A percentile compares a stretch with the other conserved stretches of the same genome.
Evolutionary conservation across 2,329 filamentous ascomycete genomes (phyloP).

Genomic region (Kalaharituber pfeilii): DNA sequence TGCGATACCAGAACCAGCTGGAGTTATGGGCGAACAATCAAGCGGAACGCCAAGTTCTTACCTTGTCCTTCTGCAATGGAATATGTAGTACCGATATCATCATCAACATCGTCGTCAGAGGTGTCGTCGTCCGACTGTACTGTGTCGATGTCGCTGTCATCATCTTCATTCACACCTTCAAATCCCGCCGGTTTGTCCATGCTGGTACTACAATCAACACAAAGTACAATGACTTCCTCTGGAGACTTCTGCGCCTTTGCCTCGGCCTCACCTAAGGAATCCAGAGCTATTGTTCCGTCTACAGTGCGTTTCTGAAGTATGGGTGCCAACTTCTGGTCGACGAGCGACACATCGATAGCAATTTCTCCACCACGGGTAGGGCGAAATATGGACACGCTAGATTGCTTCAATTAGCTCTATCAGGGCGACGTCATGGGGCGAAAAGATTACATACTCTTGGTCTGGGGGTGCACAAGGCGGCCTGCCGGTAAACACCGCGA

Average conservation of each 20-base stretch:
- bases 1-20: background rate
- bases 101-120: background rate
- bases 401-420: background rate
- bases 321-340: slow-evolving; percentile 26
- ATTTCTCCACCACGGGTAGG: slow-evolving; percentile 24
- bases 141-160: slow-evolving; percentile 5
- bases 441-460: slow-evolving; percentile 17
- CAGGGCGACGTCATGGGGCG: background rate
- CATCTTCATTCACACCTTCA: slow-evolving; percentile 21
- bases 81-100: background rate
- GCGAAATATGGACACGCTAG: slow-evolving; percentile 24
- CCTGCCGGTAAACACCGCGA: slow-evolving; percentile 27
- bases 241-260: slow-evolving; percentile 23
- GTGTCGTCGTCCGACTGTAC: background rate
- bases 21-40: background rate
- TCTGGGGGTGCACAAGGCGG: slow-evolving; percentile 24
- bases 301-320: slow-evolving; percentile 24
- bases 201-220: slow-evolving; percentile 26
- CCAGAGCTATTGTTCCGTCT: slow-evolving; percentile 27
- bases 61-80: slow-evolving; percentile 2
- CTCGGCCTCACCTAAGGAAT: slow-evolving; percentile 24
- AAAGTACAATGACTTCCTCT: slow-evolving; percentile 26
- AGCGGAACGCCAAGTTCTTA: background rate
- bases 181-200: slow-evolving; percentile 25
- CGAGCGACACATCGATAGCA: slow-evolving; percentile 25